Evolutionary conservation across 345 rosid species (phyloP).

Genomic region (Streptanthus diversifolius): DNA sequence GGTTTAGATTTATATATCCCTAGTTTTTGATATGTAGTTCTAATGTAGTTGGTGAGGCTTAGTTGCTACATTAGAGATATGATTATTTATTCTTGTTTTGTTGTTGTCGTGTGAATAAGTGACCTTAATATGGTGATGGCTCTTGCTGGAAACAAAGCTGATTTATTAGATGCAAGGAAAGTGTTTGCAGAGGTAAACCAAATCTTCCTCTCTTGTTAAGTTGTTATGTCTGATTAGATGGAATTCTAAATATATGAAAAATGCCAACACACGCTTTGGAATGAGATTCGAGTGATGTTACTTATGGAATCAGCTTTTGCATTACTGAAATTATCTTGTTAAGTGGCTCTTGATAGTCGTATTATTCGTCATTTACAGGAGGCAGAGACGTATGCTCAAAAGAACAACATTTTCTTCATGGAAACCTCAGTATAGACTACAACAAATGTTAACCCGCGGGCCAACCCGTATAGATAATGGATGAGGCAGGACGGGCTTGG

Average conservation of each 20-base stretch:
- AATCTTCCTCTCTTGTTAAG: background rate
- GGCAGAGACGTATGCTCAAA: conserved; percentile 63
- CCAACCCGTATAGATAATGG: no score
- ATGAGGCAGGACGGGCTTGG: no score
- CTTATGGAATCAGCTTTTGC: background rate
- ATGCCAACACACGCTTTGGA: no score
- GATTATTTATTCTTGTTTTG: background rate
- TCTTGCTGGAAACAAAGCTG: conserved; percentile 62
- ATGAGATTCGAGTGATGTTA: no score
- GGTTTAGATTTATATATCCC: background rate
- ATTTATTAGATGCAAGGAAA: conserved; percentile 52
- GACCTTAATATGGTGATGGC: conserved; percentile 54
- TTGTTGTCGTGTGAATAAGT: conserved; percentile 31
- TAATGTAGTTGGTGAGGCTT: background rate
- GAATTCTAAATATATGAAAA: no score
- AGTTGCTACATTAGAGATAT: background rate
- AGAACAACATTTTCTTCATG: conserved; percentile 75
- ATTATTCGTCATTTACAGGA: conserved; percentile 49
- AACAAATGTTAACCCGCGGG: conserved; percentile 65
- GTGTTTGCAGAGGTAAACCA: conserved; percentile 53
- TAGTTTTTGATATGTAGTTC: no score
- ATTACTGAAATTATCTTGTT: background rate
- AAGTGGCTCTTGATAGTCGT: conserved; percentile 2
- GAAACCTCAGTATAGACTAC: conserved; percentile 85
- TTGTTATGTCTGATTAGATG: background rate